Evolutionary conservation across 2,329 filamentous ascomycete species (phyloP).

Genomic region (Trichophyton mentagrophytes): DNA sequence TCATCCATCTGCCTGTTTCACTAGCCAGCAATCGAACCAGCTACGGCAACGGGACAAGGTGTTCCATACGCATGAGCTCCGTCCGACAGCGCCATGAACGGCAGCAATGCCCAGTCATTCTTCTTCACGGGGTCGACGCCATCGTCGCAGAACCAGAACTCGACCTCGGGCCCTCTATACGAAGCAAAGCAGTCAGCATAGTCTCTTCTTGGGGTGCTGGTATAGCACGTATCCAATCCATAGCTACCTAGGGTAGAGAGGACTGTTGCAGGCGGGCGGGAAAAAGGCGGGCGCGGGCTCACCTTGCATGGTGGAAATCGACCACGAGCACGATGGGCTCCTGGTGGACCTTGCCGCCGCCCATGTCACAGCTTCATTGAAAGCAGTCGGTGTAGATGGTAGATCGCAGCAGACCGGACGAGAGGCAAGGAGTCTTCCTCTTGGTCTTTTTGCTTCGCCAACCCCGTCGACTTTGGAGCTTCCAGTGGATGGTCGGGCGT

Average conservation of each 20-base stretch:
- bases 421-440: neutral
- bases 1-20: neutral
- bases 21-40: too few relatives aligned
- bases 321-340: conserved; percentile 63
- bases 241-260: too few relatives aligned
- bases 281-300: neutral
- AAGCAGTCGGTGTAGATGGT: neutral
- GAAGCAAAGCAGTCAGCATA: neutral
- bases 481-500: neutral
- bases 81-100: conserved; percentile 94
- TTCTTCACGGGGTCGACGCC: conserved; percentile 65
- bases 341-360: conserved; percentile 21
- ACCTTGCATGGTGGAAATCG: conserved; percentile 66
- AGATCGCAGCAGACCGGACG: neutral
- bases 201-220: neutral
- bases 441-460: neutral
- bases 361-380: conserved; percentile 9
- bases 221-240: too few relatives aligned
- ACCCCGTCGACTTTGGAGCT: neutral
- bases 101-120: conserved; percentile 81
- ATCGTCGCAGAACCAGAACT: conserved; percentile 76
- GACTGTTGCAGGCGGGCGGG: too few relatives aligned
- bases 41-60: neutral
- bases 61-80: conserved; percentile 74
- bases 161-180: conserved; percentile 72